Evolutionary conservation across 202 grass and related monocot genomes (phyloP).

Genomic region (Sporobolus alterniflorus): DNA sequence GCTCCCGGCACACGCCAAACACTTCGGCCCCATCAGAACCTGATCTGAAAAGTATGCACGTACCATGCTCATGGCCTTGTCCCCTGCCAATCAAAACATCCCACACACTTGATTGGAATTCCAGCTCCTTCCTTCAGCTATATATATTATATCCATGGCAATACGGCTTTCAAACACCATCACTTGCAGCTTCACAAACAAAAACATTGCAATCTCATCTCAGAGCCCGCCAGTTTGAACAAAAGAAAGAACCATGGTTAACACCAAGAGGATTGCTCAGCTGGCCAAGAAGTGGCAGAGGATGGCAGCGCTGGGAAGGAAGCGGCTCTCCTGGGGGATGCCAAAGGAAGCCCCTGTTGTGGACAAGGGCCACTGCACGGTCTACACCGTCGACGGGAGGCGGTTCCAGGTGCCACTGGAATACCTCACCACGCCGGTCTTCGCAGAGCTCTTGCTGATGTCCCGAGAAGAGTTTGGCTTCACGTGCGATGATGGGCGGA

Average conservation of each 20-base stretch:
- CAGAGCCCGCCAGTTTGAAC: not conserved
- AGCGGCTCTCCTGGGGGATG: conserved; percentile 11
- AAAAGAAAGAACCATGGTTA: conserved; percentile 28
- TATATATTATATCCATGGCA: conserved; percentile 29
- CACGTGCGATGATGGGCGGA: conserved; percentile 29
- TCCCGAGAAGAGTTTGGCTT: conserved; percentile 63
- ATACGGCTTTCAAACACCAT: conserved; percentile 8
- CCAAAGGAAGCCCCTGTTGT: conserved; percentile 21
- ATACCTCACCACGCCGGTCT: conserved; percentile 38
- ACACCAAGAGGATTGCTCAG: conserved; percentile 32
- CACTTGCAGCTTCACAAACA: not conserved
- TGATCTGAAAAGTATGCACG: not conserved
- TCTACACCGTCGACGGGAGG: conserved; percentile 45
- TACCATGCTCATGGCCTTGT: conserved; percentile 28
- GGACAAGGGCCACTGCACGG: conserved; percentile 40
- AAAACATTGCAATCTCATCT: conserved; percentile 1
- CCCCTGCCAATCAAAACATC: not conserved
- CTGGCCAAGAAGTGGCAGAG: conserved; percentile 56
- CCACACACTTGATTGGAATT: not conserved
- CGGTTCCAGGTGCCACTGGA: conserved; percentile 53
- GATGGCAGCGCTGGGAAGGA: conserved; percentile 41
- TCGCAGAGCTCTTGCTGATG: conserved; percentile 45
- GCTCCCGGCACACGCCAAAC: conserved; percentile 15
- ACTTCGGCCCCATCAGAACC: conserved; percentile 3
- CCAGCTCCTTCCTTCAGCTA: conserved; percentile 24